Evolutionary conservation across 192 early-diverging fungal species (phyloP).

Genomic region (Oehlia diaphana): DNA sequence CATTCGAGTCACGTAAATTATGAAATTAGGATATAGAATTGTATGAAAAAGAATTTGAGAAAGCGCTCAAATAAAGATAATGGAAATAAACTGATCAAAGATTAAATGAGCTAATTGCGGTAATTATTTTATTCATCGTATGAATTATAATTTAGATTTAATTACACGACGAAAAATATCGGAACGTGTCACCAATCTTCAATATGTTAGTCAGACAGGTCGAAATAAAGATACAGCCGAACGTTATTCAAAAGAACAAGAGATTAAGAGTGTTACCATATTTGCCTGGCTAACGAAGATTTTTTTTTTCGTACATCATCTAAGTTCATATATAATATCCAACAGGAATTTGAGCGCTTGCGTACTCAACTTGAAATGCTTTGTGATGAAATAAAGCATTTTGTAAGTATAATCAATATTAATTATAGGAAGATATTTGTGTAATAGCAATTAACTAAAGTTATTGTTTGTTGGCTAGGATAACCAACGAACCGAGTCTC

Average conservation of each 20-base stretch:
- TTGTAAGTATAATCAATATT: slow-evolving; percentile 27
- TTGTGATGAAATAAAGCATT: slow-evolving; percentile 38
- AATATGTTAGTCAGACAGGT: slow-evolving; percentile 34
- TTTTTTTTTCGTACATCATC: background rate
- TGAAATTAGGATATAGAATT: slow-evolving; percentile 14
- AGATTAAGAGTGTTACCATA: slow-evolving; percentile 33
- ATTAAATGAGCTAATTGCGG: slow-evolving; percentile 38
- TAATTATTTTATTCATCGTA: background rate
- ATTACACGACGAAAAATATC: slow-evolving; percentile 31
- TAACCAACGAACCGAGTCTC: slow-evolving; percentile 21
- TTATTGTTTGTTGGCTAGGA: background rate
- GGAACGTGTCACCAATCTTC: slow-evolving; percentile 34
- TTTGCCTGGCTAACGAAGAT: background rate
- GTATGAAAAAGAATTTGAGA: slow-evolving; percentile 29
- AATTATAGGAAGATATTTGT: background rate
- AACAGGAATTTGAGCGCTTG: slow-evolving; percentile 40
- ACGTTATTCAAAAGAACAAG: slow-evolving; percentile 40
- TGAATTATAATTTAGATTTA: background rate
- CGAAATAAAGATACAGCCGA: slow-evolving; percentile 41
- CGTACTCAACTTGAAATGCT: slow-evolving; percentile 26
- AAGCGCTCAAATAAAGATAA: slow-evolving; percentile 24
- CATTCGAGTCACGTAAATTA: background rate
- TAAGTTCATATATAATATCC: slow-evolving; percentile 7
- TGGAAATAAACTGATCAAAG: slow-evolving; percentile 27
- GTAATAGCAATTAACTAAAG: background rate